Conservation (phyloP, 148 eudicot species). For the Rhododendron henanense region DNA sequence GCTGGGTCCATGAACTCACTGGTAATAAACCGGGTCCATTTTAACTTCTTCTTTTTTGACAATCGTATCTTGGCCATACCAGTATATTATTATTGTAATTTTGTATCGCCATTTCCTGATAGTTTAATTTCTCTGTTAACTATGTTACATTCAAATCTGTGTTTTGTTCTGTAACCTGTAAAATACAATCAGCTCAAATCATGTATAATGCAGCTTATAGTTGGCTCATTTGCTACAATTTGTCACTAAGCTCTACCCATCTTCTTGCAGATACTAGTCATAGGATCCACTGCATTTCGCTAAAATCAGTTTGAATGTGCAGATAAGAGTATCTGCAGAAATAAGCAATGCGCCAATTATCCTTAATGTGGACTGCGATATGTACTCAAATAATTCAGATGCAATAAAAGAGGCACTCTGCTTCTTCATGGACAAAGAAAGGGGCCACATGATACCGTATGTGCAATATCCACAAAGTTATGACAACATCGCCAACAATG, state of each 20-base stretch:
- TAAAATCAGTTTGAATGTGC: not conserved
- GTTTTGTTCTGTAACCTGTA: not conserved
- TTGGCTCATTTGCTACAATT: no score
- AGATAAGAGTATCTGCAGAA: constrained; percentile 46
- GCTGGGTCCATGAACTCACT: constrained; percentile 48
- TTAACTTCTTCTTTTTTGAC: not conserved
- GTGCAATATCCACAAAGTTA: constrained; percentile 37
- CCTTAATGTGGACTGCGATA: constrained; percentile 43
- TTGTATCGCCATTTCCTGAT: no score
- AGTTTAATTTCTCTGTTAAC: no score
- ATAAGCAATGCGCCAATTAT: constrained; percentile 44
- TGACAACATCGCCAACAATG: constrained; percentile 29
- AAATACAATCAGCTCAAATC: no score
- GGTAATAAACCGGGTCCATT: constrained; percentile 9
- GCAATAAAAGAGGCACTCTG: constrained; percentile 34
- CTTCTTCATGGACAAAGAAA: constrained; percentile 40
- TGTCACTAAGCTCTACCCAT: no score
- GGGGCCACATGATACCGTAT: constrained; percentile 26
- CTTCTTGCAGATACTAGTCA: not conserved
- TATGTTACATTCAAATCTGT: not conserved
- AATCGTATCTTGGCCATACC: not conserved
- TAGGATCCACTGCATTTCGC: not conserved
- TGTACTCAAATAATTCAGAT: constrained; percentile 44
- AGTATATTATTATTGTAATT: not conserved
- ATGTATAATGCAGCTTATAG: no score